Conservation (phyloP, 768 basidiomycete species). For the Amanita rubescens region DNA sequence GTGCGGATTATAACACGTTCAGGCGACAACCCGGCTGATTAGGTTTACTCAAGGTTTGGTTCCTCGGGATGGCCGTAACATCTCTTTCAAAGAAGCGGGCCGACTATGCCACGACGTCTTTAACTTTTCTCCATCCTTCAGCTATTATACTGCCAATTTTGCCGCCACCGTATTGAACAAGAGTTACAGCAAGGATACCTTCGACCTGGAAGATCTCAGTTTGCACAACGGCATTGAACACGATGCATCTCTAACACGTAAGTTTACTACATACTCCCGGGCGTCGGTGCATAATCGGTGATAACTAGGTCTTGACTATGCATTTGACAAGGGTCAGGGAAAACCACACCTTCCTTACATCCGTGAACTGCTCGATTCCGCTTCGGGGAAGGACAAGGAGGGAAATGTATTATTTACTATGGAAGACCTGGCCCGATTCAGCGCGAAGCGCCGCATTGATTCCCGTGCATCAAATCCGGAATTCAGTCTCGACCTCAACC, state of each 20-base stretch:
- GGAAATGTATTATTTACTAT: slow-evolving; percentile 26
- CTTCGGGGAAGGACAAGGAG: slow-evolving; percentile 31
- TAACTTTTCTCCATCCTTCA: slow-evolving; percentile 67
- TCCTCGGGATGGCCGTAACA: slow-evolving; percentile 59
- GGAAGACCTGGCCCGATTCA: slow-evolving; percentile 33
- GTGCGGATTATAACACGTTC: slow-evolving; percentile 27
- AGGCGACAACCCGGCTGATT: neutral
- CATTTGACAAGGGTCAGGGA: slow-evolving; percentile 30
- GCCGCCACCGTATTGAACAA: slow-evolving; percentile 51
- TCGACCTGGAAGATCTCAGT: slow-evolving; percentile 61
- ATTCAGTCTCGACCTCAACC: slow-evolving; percentile 28
- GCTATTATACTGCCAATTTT: slow-evolving; percentile 55
- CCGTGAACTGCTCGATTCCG: slow-evolving; percentile 32
- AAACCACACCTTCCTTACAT: slow-evolving; percentile 26
- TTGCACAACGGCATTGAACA: slow-evolving; percentile 75
- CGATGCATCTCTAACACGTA: slow-evolving; percentile 56
- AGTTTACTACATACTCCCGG: slow-evolving; percentile 22
- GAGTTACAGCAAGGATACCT: slow-evolving; percentile 48
- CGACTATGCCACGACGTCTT: slow-evolving; percentile 44
- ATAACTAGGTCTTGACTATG: slow-evolving; percentile 45
- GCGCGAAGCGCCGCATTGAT: slow-evolving; percentile 36
- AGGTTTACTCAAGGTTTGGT: slow-evolving; percentile 54
- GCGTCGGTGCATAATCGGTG: neutral
- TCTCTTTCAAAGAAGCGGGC: slow-evolving; percentile 49
- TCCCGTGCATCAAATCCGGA: slow-evolving; percentile 30